Conservation (phyloP, 192 early-diverging fungal genomes). For the Rhizophlyctis rosea region DNA sequence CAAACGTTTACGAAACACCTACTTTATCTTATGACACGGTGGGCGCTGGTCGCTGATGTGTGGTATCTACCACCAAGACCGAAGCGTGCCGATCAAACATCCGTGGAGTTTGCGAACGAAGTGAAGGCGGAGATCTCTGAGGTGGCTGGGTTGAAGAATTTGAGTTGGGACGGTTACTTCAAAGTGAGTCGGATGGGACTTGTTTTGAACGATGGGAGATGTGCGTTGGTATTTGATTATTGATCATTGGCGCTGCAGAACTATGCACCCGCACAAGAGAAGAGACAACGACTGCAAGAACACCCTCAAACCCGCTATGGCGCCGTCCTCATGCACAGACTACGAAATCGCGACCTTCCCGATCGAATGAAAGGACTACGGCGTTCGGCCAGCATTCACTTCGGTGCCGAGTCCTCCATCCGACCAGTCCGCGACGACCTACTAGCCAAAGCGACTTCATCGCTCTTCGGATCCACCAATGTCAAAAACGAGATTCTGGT, state of each 20-base stretch:
- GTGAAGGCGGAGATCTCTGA: constrained; percentile 54
- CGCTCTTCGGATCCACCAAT: constrained; percentile 27
- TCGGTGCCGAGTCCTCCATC: constrained; percentile 15
- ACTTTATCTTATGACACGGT: constrained; percentile 59
- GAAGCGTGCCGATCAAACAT: constrained; percentile 31
- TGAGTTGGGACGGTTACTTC: constrained; percentile 59
- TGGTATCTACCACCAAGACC: constrained; percentile 47
- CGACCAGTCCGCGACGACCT: constrained; percentile 5
- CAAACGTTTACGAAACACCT: constrained; percentile 51
- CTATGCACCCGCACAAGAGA: constrained; percentile 37
- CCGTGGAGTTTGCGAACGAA: constrained; percentile 51
- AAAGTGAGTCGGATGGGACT: constrained; percentile 31
- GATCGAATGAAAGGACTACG: constrained; percentile 24
- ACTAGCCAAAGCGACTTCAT: not conserved
- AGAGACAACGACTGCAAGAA: constrained; percentile 36
- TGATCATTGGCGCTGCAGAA: constrained; percentile 21
- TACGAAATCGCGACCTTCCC: constrained; percentile 18
- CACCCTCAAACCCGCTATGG: constrained; percentile 41
- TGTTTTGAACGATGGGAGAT: too few relatives aligned
- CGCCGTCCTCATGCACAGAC: constrained; percentile 35
- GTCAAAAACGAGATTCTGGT: constrained; percentile 38
- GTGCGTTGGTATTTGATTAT: not conserved
- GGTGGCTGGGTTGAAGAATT: constrained; percentile 48
- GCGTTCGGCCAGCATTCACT: constrained; percentile 28
- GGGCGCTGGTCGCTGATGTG: constrained; percentile 53